Evolutionary conservation across 495 filamentous ascomycete species (phyloP).

Genomic region (Margaritispora aquatica): DNA sequence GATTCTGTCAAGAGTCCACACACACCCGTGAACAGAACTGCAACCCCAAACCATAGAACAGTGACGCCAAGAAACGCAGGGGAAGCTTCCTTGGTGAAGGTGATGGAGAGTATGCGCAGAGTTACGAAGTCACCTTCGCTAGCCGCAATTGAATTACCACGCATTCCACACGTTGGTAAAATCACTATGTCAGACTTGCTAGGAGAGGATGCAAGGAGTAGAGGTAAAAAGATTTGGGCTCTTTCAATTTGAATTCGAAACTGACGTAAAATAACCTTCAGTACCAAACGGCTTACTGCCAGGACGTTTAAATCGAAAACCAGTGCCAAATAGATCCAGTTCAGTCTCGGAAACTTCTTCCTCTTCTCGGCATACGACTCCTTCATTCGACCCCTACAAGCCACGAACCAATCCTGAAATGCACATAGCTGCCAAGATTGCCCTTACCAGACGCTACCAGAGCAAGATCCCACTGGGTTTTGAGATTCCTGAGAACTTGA

Average conservation of each 20-base stretch:
- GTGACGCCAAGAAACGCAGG: too few species aligned
- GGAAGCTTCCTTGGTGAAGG: too few species aligned
- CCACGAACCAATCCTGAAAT: not conserved
- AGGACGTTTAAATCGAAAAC: too few species aligned
- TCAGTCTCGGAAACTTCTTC: not conserved
- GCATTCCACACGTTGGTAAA: not conserved
- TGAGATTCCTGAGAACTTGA: too few species aligned
- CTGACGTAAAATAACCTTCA: too few species aligned
- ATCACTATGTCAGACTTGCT: not conserved
- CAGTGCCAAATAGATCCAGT: not conserved
- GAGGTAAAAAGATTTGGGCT: too few species aligned
- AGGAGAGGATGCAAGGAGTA: too few species aligned
- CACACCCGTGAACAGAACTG: too few species aligned
- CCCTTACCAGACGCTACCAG: not conserved
- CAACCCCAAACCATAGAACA: too few species aligned
- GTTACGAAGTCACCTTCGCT: not conserved
- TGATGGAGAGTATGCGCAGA: not conserved
- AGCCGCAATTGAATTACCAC: not conserved
- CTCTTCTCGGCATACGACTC: not conserved
- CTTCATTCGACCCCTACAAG: not conserved
- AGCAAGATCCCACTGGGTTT: not conserved
- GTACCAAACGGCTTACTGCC: too few species aligned
- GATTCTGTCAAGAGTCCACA: too few species aligned
- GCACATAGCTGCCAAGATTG: not conserved
- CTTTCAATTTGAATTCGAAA: too few species aligned